phyloP scores from a whole-genome alignment of 768 basidiomycete genomes.

The Lentinula guzmanii region DNA sequence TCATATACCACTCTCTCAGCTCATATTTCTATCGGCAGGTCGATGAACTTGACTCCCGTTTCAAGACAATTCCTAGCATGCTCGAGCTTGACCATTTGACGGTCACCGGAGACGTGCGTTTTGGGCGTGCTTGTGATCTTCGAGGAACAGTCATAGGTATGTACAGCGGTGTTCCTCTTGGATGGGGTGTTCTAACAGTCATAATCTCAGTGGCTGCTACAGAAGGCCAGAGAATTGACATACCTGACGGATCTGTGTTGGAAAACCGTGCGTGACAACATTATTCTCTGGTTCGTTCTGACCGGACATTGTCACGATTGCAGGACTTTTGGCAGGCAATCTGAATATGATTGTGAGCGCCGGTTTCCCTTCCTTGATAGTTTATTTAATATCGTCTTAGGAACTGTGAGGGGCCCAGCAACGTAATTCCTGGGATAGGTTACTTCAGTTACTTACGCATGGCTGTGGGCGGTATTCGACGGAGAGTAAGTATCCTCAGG shows the following conservation, averaged over 20 bases:
- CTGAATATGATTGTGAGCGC: conserved; percentile 67
- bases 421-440: too few relatives aligned
- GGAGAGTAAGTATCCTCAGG: too few relatives aligned
- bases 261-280: conserved; percentile 41
- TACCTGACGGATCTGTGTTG: conserved; percentile 68
- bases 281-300: not conserved
- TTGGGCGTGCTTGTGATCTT: conserved; percentile 80
- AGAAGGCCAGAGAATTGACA: conserved; percentile 68
- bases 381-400: not conserved
- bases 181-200: not conserved
- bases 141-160: conserved; percentile 83
- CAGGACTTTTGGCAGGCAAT: conserved; percentile 66
- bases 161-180: not conserved
- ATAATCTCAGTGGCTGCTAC: conserved; percentile 53
- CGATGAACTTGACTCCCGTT: conserved; percentile 86
- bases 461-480: too few relatives aligned
- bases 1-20: not conserved
- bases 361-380: not conserved
- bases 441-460: too few relatives aligned
- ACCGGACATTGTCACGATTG: not conserved
- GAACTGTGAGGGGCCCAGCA: too few relatives aligned
- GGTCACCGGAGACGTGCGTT: conserved; percentile 86
- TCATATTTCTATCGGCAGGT: conserved; percentile 35
- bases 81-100: conserved; percentile 92
- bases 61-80: conserved; percentile 91